phyloP scores from a whole-genome alignment of 202 grass and related monocot species.

The Bolboschoenoplectus hybrid region DNA sequence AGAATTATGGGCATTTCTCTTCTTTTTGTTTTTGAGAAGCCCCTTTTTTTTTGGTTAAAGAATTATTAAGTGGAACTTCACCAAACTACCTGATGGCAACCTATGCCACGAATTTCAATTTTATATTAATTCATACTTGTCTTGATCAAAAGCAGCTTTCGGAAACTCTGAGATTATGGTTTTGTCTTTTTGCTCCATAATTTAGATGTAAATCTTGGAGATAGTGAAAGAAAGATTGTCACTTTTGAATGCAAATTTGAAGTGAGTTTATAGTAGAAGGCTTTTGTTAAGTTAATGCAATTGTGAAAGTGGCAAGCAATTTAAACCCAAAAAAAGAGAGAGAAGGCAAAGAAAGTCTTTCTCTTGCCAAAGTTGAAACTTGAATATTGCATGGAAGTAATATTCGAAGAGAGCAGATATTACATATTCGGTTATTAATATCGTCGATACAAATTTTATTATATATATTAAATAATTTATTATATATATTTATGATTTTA shows the following conservation, averaged over 20 bases:
- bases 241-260: background rate
- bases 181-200: conserved; percentile 10
- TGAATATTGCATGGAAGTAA: background rate
- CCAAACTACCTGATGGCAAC: conserved; percentile 24
- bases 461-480: too few species aligned
- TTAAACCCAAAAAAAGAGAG: background rate
- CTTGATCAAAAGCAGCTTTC: conserved; percentile 10
- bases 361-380: background rate
- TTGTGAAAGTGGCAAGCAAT: background rate
- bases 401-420: background rate
- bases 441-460: too few species aligned
- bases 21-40: background rate
- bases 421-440: too few species aligned
- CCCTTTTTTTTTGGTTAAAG: background rate
- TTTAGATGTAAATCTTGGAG: background rate
- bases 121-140: conserved; percentile 13
- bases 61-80: conserved; percentile 17
- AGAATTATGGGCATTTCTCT: background rate
- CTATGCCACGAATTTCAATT: conserved; percentile 12
- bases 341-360: background rate
- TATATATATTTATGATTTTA: too few species aligned
- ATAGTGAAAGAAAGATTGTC: background rate
- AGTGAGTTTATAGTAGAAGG: background rate
- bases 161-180: background rate
- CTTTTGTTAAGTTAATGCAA: background rate